Evolutionary conservation across 768 basidiomycete species (phyloP).

Genomic region (Coprinopsis cinerea): DNA sequence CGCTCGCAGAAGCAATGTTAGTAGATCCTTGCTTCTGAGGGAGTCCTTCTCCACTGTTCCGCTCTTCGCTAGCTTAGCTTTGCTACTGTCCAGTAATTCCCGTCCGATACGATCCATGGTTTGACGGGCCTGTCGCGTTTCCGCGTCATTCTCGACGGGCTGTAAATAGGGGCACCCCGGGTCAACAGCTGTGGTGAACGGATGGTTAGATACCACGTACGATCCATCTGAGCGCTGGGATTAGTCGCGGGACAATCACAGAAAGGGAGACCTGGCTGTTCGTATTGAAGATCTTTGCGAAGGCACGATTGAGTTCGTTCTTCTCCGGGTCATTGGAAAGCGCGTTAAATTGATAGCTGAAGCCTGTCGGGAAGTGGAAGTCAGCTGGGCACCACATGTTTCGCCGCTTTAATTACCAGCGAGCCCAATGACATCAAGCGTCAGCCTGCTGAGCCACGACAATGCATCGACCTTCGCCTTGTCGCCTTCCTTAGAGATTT

Average conservation of each 20-base stretch:
- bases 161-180: slow-evolving; percentile 9
- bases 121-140: slow-evolving; percentile 24
- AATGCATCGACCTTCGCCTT: background rate
- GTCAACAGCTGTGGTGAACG: background rate
- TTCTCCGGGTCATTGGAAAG: slow-evolving; percentile 24
- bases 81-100: slow-evolving; percentile 45
- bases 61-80: slow-evolving; percentile 26
- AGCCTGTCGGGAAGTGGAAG: slow-evolving; percentile 13
- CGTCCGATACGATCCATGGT: slow-evolving; percentile 47
- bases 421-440: slow-evolving; percentile 11
- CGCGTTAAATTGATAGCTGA: slow-evolving; percentile 30
- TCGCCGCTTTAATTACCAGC: slow-evolving; percentile 1
- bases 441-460: slow-evolving; percentile 6
- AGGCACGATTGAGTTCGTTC: slow-evolving; percentile 50
- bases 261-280: slow-evolving; percentile 30
- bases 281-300: slow-evolving; percentile 42
- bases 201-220: slow-evolving; percentile 21
- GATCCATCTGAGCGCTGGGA: slow-evolving; percentile 34
- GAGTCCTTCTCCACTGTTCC: slow-evolving; percentile 24
- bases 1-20: slow-evolving; percentile 55
- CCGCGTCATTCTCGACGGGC: slow-evolving; percentile 27
- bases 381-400: background rate
- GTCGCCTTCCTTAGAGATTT: background rate
- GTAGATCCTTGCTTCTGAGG: slow-evolving; percentile 44
- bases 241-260: slow-evolving; percentile 24